Conservation (phyloP, 202 grass and related monocot genomes). For the Eragrostis tef region DNA sequence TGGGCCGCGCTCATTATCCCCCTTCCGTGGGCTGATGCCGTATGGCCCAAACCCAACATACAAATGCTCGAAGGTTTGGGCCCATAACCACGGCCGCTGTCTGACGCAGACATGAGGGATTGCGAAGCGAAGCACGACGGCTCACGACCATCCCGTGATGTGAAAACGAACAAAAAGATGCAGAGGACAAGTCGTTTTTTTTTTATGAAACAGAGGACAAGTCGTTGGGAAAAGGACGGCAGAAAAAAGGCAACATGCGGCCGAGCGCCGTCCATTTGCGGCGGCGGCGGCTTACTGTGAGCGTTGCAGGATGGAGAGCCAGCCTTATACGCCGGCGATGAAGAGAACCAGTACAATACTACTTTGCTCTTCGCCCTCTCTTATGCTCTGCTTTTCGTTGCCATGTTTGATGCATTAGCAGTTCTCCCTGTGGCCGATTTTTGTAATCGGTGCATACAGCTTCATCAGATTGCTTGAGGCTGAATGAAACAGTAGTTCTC, state of each 20-base stretch:
- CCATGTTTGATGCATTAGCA: too few species aligned
- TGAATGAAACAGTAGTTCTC: too few species aligned
- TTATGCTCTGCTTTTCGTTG: neutral
- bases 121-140: too few species aligned
- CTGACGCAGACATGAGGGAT: too few species aligned
- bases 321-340: conserved; percentile 60
- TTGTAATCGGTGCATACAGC: neutral
- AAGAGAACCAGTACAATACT: conserved; percentile 62
- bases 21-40: too few species aligned
- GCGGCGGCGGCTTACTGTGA: neutral
- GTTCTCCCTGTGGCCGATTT: neutral
- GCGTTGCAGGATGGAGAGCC: conserved; percentile 42
- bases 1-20: too few species aligned
- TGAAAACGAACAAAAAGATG: neutral
- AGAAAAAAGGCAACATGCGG: conserved; percentile 15
- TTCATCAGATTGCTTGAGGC: neutral
- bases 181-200: neutral
- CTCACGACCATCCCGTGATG: too few species aligned
- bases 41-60: too few species aligned
- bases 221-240: neutral
- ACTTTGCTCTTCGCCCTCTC: neutral
- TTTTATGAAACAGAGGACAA: too few species aligned
- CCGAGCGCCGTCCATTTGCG: neutral
- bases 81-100: too few species aligned
- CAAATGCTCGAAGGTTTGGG: too few species aligned